Evolutionary conservation across 2,329 filamentous ascomycete species (phyloP).

Genomic region (Penicillium sp.): DNA sequence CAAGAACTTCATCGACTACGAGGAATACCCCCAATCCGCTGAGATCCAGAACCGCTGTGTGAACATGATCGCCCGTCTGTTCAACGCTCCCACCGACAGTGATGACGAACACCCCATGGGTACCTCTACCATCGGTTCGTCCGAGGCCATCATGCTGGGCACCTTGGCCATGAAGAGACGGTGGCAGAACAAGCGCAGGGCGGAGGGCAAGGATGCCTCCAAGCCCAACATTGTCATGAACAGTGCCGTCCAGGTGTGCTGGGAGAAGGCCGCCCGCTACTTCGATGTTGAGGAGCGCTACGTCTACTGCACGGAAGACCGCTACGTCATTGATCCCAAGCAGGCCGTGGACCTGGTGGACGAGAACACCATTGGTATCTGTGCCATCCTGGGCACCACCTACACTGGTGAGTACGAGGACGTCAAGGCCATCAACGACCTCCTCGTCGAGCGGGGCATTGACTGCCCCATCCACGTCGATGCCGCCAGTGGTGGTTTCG

Average conservation of each 20-base stretch:
- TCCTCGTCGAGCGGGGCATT: too few species aligned
- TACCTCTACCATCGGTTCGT: constrained; percentile 80
- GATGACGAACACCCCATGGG: constrained; percentile 67
- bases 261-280: constrained; percentile 85
- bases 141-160: constrained; percentile 54
- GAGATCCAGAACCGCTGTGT: constrained; percentile 89
- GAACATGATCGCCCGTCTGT: constrained; percentile 80
- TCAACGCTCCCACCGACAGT: constrained; percentile 61
- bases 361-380: constrained; percentile 79
- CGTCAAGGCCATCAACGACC: background rate
- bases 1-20: constrained; percentile 92
- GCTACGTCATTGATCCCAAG: constrained; percentile 57
- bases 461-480: too few species aligned
- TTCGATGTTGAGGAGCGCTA: constrained; percentile 89
- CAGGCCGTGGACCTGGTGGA: constrained; percentile 54
- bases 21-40: constrained; percentile 71
- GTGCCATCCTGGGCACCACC: constrained; percentile 79
- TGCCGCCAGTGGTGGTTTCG: too few species aligned
- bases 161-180: constrained; percentile 84
- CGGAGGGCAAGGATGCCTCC: constrained; percentile 69
- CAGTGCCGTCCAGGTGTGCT: constrained; percentile 90
- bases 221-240: constrained; percentile 92
- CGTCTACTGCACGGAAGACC: constrained; percentile 53
- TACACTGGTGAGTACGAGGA: constrained; percentile 97
- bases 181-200: constrained; percentile 79